These are phyloP conservation scores for Ustilaginoidea virens DNA, from an alignment of 2,329 filamentous ascomycete genomes.

Conservation along the genomic window DNA sequence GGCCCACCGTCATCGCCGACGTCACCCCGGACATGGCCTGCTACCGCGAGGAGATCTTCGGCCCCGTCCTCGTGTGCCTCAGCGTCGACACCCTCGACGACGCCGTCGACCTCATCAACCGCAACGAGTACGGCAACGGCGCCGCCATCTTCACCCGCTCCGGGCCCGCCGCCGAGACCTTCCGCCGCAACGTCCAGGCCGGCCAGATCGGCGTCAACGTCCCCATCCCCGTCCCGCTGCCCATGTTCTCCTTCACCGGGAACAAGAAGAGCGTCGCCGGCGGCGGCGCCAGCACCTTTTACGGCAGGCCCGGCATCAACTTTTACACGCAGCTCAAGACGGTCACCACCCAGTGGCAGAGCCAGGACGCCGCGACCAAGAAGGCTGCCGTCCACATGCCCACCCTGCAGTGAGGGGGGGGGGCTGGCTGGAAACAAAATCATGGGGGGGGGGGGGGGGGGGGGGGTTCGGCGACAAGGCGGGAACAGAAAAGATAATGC, in stretches of 20 bases:
- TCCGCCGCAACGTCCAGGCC: constrained; percentile 69
- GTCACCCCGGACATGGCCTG: constrained; percentile 71
- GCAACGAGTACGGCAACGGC: constrained; percentile 77
- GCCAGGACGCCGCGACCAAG: constrained; percentile 67
- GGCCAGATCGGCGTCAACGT: constrained; percentile 81
- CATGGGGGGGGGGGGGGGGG: too few species aligned
- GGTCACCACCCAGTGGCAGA: constrained; percentile 82
- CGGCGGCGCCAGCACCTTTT: constrained; percentile 85
- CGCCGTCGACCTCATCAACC: constrained; percentile 68
- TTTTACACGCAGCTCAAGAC: constrained; percentile 99
- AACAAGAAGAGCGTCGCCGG: constrained; percentile 88
- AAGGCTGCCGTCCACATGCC: constrained; percentile 89
- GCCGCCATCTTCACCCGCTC: constrained; percentile 72
- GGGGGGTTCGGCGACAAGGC: too few species aligned
- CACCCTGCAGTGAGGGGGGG: constrained; percentile 26
- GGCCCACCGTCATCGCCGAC: constrained; percentile 68
- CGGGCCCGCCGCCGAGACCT: constrained; percentile 60
- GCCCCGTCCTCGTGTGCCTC: constrained; percentile 68
- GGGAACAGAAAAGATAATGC: too few species aligned
- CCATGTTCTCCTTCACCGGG: constrained; percentile 58
- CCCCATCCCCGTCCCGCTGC: constrained; percentile 56
- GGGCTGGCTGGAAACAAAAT: too few species aligned
- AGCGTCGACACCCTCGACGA: constrained; percentile 66
- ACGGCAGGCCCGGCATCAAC: constrained; percentile 78
- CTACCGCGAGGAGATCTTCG: constrained; percentile 77